These are phyloP conservation scores for Pseudopediastrum boryanum DNA, from an alignment of 139 green algal genomes.

Conservation along the genomic window DNA sequence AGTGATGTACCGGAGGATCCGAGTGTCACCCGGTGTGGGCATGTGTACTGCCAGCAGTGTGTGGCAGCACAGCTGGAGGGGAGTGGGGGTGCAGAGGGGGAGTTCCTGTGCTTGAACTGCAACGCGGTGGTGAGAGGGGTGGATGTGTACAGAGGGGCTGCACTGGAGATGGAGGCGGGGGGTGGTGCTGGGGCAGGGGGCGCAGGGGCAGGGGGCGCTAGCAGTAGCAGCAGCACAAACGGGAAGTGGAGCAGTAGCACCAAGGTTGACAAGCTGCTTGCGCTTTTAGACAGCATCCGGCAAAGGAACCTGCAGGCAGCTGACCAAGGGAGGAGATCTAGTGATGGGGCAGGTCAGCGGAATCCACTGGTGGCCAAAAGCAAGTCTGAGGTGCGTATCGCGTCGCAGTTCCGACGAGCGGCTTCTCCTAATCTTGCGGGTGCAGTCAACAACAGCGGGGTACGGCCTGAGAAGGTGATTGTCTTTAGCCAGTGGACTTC, in stretches of 20 bases:
- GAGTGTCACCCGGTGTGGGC: slow-evolving; percentile 65
- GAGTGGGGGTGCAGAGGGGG: slow-evolving; percentile 22
- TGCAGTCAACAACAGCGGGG: not conserved
- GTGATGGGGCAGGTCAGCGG: not conserved
- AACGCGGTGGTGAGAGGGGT: slow-evolving; percentile 23
- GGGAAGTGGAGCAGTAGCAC: slow-evolving; percentile 25
- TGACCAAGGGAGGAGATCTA: too few relatives aligned
- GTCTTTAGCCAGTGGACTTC: slow-evolving; percentile 94
- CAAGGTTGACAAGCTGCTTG: slow-evolving; percentile 56
- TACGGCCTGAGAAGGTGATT: slow-evolving; percentile 71
- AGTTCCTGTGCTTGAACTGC: slow-evolving; percentile 58
- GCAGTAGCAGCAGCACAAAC: not conserved
- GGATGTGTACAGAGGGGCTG: slow-evolving; percentile 49
- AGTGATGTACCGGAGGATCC: slow-evolving; percentile 81
- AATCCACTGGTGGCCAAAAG: slow-evolving; percentile 41
- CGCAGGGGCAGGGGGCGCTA: not conserved
- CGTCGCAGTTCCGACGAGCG: not conserved
- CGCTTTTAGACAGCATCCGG: slow-evolving; percentile 43
- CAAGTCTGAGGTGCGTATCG: slow-evolving; percentile 36
- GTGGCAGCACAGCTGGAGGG: slow-evolving; percentile 46
- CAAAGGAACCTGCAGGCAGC: not conserved
- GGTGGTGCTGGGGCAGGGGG: not conserved
- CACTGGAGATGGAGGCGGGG: slow-evolving; percentile 46
- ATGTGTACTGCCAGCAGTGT: slow-evolving; percentile 86
- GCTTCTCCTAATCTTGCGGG: not conserved